phyloP scores from a whole-genome alignment of 352 stramenopile genomes.

The Phytopythium aichiense region DNA sequence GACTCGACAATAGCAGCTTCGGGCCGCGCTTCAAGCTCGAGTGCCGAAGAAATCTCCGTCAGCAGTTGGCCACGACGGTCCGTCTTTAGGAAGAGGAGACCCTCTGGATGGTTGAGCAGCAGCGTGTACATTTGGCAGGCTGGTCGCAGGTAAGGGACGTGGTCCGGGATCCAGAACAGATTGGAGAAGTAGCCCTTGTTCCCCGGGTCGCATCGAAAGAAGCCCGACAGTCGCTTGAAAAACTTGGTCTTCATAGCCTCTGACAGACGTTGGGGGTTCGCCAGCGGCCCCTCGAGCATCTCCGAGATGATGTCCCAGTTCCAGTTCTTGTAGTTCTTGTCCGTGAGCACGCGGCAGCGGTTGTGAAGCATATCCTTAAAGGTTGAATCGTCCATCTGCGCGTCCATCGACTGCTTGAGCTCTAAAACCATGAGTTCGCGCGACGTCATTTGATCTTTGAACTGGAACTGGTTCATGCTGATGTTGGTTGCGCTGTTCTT shows the following conservation, averaged over 20 bases:
- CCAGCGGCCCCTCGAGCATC: slow-evolving; percentile 81
- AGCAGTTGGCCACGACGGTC: slow-evolving; percentile 79
- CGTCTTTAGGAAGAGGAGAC: slow-evolving; percentile 84
- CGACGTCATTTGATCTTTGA: slow-evolving; percentile 73
- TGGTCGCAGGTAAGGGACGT: slow-evolving; percentile 81
- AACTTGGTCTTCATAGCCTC: slow-evolving; percentile 93
- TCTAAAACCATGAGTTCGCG: slow-evolving; percentile 85
- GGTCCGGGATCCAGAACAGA: slow-evolving; percentile 87
- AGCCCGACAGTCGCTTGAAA: slow-evolving; percentile 87
- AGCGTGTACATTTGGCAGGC: slow-evolving; percentile 90
- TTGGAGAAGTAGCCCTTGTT: slow-evolving; percentile 90
- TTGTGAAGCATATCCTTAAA: slow-evolving; percentile 90
- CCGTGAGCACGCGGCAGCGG: slow-evolving; percentile 74
- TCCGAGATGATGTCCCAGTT: slow-evolving; percentile 91
- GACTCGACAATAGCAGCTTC: slow-evolving; percentile 87
- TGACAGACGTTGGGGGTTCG: slow-evolving; percentile 80
- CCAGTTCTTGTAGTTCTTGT: slow-evolving; percentile 91
- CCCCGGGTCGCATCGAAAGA: slow-evolving; percentile 86
- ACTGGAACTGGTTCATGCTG: slow-evolving; percentile 25
- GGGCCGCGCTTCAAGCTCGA: slow-evolving; percentile 79
- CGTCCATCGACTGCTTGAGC: slow-evolving; percentile 84
- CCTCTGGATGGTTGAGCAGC: slow-evolving; percentile 83
- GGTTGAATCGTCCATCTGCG: slow-evolving; percentile 84
- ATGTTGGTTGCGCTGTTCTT: slow-evolving; percentile 6
- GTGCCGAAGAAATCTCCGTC: slow-evolving; percentile 79